phyloP scores from a whole-genome alignment of 371 early-diverging fungal genomes.

The Mortierella sp. region DNA sequence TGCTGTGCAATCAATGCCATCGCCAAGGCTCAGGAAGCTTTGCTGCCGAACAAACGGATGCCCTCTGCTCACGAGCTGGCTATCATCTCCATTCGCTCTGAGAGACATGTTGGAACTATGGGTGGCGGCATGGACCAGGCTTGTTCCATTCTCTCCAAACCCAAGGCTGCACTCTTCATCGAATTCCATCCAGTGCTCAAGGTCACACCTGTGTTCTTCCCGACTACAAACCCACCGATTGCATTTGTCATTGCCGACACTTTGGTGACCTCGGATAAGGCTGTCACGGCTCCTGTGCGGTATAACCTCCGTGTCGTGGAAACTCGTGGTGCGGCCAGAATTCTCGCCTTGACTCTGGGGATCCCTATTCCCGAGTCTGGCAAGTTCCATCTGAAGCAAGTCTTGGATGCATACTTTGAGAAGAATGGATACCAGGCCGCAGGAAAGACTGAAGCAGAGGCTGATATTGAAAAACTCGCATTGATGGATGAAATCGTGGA shows the following conservation, averaged over 20 bases:
- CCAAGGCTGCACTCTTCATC: constrained; percentile 80
- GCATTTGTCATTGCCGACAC: constrained; percentile 94
- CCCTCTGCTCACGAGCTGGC: constrained; percentile 75
- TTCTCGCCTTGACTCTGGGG: constrained; percentile 69
- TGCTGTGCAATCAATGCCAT: constrained; percentile 83
- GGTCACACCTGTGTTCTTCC: constrained; percentile 72
- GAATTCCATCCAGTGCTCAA: constrained; percentile 85
- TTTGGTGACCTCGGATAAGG: constrained; percentile 88
- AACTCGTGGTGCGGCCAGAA: constrained; percentile 82
- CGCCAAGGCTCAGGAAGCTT: constrained; percentile 61
- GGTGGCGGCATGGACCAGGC: constrained; percentile 95
- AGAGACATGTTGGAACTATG: constrained; percentile 87
- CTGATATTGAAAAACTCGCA: constrained; percentile 59
- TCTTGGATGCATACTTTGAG: constrained; percentile 70
- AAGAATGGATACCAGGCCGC: constrained; percentile 31
- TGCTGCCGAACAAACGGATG: constrained; percentile 40
- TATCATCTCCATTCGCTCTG: constrained; percentile 82
- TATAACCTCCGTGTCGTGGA: constrained; percentile 97
- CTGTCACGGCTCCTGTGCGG: constrained; percentile 85
- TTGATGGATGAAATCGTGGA: constrained; percentile 57
- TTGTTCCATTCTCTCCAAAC: constrained; percentile 83
- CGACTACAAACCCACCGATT: constrained; percentile 61
- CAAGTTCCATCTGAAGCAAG: constrained; percentile 68
- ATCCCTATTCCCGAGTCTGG: constrained; percentile 60
- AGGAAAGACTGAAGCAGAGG: constrained; percentile 53